Percentiles rank a stretch among this genome's conserved stretches.
These are phyloP conservation scores for Ganoderma resinaceum DNA, from an alignment of 1,284 basidiomycete species.

Conservation along the genomic window DNA sequence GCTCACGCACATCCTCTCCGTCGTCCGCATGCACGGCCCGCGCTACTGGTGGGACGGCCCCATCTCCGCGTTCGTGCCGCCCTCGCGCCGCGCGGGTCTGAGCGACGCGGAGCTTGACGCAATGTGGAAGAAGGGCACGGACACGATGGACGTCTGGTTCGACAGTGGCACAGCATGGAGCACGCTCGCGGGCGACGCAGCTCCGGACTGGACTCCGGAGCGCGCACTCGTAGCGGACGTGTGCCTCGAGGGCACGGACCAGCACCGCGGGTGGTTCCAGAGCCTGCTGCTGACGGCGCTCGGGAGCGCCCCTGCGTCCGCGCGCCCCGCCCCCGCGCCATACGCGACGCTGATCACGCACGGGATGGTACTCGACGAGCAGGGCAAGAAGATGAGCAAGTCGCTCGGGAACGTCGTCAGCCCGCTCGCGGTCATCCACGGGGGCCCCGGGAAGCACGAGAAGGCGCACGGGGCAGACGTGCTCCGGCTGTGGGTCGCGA, in stretches of 20 bases:
- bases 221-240: constrained; percentile 74
- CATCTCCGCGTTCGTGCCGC: constrained; percentile 83
- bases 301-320: constrained; percentile 51
- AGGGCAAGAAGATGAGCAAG: constrained; percentile 99
- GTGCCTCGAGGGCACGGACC: constrained; percentile 96
- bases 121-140: constrained; percentile 79
- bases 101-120: constrained; percentile 50
- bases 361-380: constrained; percentile 94
- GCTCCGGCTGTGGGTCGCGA: constrained; percentile 91
- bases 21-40: constrained; percentile 79
- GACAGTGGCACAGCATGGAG: constrained; percentile 98
- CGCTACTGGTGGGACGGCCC: constrained; percentile 94
- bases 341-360: constrained; percentile 92
- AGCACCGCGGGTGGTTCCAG: constrained; percentile 99
- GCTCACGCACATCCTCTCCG: constrained; percentile 79
- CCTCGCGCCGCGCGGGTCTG: constrained; percentile 51
- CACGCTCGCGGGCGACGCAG: constrained; percentile 57
- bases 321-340: constrained; percentile 50
- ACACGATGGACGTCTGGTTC: constrained; percentile 99
- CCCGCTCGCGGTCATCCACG: constrained; percentile 83
- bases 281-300: constrained; percentile 90
- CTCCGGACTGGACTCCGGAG: background rate
- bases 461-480: constrained; percentile 82
- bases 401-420: constrained; percentile 92
- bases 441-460: constrained; percentile 64